Conservation (phyloP, 352 stramenopile species). For the Phytophthora gonapodyides region DNA sequence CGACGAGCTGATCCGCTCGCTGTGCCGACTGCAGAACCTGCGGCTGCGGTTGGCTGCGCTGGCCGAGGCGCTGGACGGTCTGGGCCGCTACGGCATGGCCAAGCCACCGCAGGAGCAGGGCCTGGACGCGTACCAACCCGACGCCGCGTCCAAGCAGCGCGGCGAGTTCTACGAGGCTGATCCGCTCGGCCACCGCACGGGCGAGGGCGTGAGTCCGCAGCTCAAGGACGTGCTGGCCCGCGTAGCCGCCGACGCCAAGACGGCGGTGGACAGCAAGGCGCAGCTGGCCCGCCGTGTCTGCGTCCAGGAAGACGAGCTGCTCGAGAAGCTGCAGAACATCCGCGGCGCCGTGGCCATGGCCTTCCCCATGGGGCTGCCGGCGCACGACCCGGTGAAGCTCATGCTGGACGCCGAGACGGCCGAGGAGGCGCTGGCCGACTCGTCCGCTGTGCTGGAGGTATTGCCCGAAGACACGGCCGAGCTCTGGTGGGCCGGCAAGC, state of each 20-base stretch:
- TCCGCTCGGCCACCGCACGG: conserved; percentile 84
- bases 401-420: conserved; percentile 78
- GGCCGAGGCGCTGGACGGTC: conserved; percentile 69
- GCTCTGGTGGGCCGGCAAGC: conserved; percentile 96
- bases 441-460: conserved; percentile 78
- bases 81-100: conserved; percentile 85
- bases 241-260: conserved; percentile 78
- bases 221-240: conserved; percentile 76
- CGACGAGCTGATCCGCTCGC: conserved; percentile 82
- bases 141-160: conserved; percentile 50
- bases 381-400: conserved; percentile 87
- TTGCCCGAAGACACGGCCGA: conserved; percentile 85
- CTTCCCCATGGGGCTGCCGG: conserved; percentile 95
- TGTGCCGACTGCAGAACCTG: conserved; percentile 87
- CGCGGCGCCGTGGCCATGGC: conserved; percentile 91
- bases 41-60: conserved; percentile 75
- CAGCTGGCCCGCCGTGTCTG: conserved; percentile 72
- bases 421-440: conserved; percentile 63
- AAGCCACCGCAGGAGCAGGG: conserved; percentile 87
- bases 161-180: conserved; percentile 87
- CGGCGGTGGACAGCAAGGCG: conserved; percentile 67
- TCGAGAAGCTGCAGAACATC: conserved; percentile 95
- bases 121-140: conserved; percentile 87
- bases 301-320: conserved; percentile 61
- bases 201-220: conserved; percentile 87